A percentile compares a stretch with the other conserved stretches of the same genome.
phyloP scores from a whole-genome alignment of 805 yeast species.

The Barnettozyma sucrosica region DNA sequence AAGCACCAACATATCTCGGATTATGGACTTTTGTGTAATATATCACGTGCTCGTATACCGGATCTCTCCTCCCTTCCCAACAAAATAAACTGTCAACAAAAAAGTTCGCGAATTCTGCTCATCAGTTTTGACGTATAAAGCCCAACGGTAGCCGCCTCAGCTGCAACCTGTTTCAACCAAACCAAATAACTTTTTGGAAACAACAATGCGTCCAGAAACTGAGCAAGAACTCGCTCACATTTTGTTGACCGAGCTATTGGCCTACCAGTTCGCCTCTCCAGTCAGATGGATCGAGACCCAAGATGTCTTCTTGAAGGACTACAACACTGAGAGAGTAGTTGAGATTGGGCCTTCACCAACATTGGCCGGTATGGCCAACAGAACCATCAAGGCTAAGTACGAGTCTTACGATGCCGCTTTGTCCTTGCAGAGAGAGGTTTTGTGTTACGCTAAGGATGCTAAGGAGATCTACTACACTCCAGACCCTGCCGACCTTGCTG shows the following conservation, averaged over 20 bases:
- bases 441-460: constrained; percentile 93
- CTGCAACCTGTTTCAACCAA: neutral
- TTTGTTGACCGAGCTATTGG: constrained; percentile 89
- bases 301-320: constrained; percentile 90
- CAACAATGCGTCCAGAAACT: constrained; percentile 68
- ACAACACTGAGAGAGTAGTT: constrained; percentile 94
- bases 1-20: too few species aligned
- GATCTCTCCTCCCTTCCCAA: constrained; percentile 3
- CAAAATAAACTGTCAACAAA: constrained; percentile 12
- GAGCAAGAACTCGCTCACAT: constrained; percentile 97
- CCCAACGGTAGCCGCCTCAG: neutral
- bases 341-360: constrained; percentile 99
- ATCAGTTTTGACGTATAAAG: neutral
- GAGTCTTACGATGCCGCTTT: constrained; percentile 98
- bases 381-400: constrained; percentile 89
- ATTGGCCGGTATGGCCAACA: constrained; percentile 95
- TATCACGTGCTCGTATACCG: neutral
- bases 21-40: too few species aligned
- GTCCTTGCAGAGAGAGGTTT: constrained; percentile 77
- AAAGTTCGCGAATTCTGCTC: neutral
- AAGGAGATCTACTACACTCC: constrained; percentile 94
- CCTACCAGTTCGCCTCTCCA: constrained; percentile 98
- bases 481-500: constrained; percentile 48
- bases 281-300: constrained; percentile 99
- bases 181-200: neutral